Base-by-base conservation (phyloP, 2,329 filamentous ascomycete species). In the Lasiodiplodia theobromae region DNA sequence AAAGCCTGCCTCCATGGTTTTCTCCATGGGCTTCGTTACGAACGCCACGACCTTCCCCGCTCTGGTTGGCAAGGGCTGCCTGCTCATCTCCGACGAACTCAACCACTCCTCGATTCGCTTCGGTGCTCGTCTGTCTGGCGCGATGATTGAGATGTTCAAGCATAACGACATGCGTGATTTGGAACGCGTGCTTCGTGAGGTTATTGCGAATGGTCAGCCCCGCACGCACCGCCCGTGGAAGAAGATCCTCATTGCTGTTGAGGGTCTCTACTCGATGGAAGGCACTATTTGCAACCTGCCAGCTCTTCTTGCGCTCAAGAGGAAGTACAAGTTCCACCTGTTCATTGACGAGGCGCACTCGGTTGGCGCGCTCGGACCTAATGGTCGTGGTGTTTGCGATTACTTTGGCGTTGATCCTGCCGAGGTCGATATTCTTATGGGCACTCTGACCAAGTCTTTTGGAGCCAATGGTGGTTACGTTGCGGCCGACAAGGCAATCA, bases 191-290 rank as follows among this genome's bases (percentile, higher is more conserved):
- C 88, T 99, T 7, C 91, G 96, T 52, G 94, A 98, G 78, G 92
- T 90, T 72, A 98, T 99, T 77, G 94, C 95, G 16, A 95, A 98
- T 82, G 96, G 96, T 54, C 96, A 99, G 78, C 96, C 96, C 66
- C 92, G 96, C 72, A 99, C 95, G n/a, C 96, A 99, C 81, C 92
- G 96, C 37, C 96, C 96, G 1, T 99, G 96, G 96, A 97, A 97
- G 86, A 99, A 98, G 88, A 98, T 99, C 70, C 81, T 99, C 64
- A 92, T 99, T 54, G 94, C 95, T 47, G 93, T 99, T 47, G 96
- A 99, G 80, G 96, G 96, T 74, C 87, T 99, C 23, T 99, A 99
- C 86, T 98, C 95, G 0, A 99, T 99, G 96, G 96, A 99, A 83
- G 96, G 96, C 60, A 97, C 94, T 72, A 97, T 99, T 92, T 96